Base-by-base conservation (phyloP, 2,329 filamentous ascomycete genomes). In the Talaromyces sp. region DNA sequence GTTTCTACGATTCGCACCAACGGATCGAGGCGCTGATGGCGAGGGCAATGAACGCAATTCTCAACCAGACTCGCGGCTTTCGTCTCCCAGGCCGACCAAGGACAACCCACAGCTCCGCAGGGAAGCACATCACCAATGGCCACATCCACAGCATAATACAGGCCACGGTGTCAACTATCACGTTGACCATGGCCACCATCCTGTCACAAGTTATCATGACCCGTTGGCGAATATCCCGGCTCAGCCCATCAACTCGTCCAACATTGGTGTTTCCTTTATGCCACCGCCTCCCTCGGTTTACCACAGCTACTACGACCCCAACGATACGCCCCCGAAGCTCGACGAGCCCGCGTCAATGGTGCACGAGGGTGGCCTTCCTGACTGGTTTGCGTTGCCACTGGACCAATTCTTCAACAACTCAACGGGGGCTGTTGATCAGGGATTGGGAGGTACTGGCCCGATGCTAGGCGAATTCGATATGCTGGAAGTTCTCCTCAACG, bases 361-460 rank as follows among this genome's bases (percentile, higher is more conserved):
- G 56, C 55, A 61, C 54, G 68, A 69, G 55, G 62, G 68, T 4
- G 67, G 66, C 32, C 69, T 76, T 22, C 80, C 82, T 47, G 84
- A 87, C 70, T 88, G 85, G 85, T 78, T 87, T 57, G 82, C 85
- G 0, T 70, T 87, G n/a, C 84, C 84, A 1, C 75, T 88, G 3
- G 84, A 87, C 69, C 83, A 84, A 51, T 79, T 87, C 63, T 79
- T 86, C 59, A 81, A 82, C 64, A 78, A 72, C 58, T 76, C 77
- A 17, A 76, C 74, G 10, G 73, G 73, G 2, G 74, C 72, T 4
- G 78, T 80, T 49, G 77, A 80, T 63, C 82, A 82, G 67, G 83
- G 82, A 13, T 80, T 83, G 1, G 84, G 85, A 59, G 84, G 86
- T 25, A 84, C 81, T 22, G 85, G 85, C 0, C 84, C 84, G n/a